Evolutionary conservation across 179 eudicot species (phyloP).

Genomic region (Gypsophila paniculata): DNA sequence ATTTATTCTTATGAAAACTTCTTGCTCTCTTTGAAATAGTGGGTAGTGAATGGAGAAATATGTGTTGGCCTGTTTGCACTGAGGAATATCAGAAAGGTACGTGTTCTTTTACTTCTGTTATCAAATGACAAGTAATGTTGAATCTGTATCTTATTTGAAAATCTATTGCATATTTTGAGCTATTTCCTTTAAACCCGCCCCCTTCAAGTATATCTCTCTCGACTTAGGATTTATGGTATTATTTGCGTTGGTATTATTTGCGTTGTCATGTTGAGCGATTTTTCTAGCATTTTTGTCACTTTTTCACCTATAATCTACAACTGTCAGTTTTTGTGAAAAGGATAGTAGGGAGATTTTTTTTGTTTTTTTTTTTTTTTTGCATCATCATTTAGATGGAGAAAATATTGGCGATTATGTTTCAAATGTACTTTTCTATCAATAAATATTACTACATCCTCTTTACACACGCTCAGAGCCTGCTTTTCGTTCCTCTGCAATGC

Average conservation of each 20-base stretch:
- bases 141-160: background rate
- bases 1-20: background rate
- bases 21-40: constrained; percentile 45
- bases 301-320: background rate
- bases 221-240: background rate
- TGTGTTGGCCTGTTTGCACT: constrained; percentile 90
- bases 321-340: background rate
- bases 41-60: constrained; percentile 99
- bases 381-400: background rate
- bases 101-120: constrained; percentile 11
- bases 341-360: background rate
- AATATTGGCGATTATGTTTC: background rate
- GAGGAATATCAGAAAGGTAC: constrained; percentile 76
- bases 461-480: background rate
- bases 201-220: background rate
- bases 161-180: too few relatives aligned
- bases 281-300: background rate
- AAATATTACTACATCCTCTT: background rate
- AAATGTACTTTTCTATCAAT: background rate
- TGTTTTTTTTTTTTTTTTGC: background rate
- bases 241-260: background rate
- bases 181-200: too few relatives aligned
- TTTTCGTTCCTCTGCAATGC: background rate
- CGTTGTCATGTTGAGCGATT: background rate
- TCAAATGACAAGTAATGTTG: background rate